A percentile compares a stretch with the other conserved stretches of the same genome.
phyloP scores from a whole-genome alignment of 768 basidiomycete genomes.

The Lentinula edodes region DNA sequence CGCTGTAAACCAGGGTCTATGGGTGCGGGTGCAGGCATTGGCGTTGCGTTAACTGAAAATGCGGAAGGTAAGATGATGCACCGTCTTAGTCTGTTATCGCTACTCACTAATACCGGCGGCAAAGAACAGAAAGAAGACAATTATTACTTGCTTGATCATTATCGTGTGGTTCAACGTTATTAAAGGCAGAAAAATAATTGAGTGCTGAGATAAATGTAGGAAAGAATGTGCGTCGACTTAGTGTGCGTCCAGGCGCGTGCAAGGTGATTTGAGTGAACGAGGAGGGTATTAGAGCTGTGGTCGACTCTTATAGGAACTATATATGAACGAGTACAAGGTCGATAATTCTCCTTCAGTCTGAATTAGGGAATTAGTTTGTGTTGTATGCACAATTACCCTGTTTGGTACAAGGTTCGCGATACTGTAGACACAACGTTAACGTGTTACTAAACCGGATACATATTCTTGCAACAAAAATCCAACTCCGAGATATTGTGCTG shows the following conservation, averaged over 20 bases:
- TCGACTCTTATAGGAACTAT: background rate
- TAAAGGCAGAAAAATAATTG: background rate
- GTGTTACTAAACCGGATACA: too few relatives aligned
- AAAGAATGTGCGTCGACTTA: background rate
- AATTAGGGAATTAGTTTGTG: background rate
- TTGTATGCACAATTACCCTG: background rate
- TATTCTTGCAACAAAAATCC: too few relatives aligned
- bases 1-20: slow-evolving; percentile 1
- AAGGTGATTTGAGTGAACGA: background rate
- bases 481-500: too few relatives aligned
- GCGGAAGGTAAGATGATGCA: background rate
- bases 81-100: background rate
- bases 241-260: background rate
- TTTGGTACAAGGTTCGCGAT: background rate
- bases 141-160: background rate
- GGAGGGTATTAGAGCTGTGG: background rate
- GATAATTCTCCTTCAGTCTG: background rate
- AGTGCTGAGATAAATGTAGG: too few relatives aligned
- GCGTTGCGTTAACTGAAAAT: background rate
- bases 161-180: background rate
- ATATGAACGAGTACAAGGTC: background rate
- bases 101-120: background rate
- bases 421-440: background rate
- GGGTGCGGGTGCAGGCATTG: background rate
- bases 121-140: background rate